Conservation (phyloP, 305 asterid species). For the Euphrasia arctica region DNA sequence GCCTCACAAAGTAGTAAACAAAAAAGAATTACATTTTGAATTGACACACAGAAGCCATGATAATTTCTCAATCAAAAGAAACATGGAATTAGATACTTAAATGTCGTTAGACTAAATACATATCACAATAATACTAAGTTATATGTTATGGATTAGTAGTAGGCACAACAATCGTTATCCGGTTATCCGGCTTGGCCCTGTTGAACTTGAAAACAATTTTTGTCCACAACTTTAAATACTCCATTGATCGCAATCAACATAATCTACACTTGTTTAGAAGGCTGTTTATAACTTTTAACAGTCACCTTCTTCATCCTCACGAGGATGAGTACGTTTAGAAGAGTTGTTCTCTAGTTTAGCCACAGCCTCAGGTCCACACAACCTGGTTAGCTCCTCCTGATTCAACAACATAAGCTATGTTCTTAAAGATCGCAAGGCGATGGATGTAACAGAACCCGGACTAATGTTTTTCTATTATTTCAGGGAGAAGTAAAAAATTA, state of each 20-base stretch:
- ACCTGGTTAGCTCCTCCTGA: constrained; percentile 71
- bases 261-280: constrained; percentile 16
- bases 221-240: neutral
- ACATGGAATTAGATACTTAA: neutral
- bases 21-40: neutral
- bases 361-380: constrained; percentile 63
- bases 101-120: neutral
- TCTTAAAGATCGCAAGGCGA: neutral
- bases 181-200: neutral
- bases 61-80: neutral
- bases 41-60: neutral
- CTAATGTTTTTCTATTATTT: neutral
- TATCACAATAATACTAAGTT: constrained; percentile 1
- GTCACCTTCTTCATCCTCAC: constrained; percentile 56
- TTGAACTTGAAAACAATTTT: constrained; percentile 10
- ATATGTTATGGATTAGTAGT: constrained; percentile 23
- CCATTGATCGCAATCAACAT: neutral
- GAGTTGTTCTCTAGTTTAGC: constrained; percentile 50
- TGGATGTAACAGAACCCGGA: neutral
- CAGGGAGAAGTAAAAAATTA: neutral
- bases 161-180: constrained; percentile 19
- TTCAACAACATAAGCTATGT: constrained; percentile 18
- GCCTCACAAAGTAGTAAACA: neutral
- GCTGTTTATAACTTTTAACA: constrained; percentile 30
- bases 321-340: constrained; percentile 35